Conservation (phyloP, 805 yeast genomes). For the Metschnikowia vanudenii region DNA sequence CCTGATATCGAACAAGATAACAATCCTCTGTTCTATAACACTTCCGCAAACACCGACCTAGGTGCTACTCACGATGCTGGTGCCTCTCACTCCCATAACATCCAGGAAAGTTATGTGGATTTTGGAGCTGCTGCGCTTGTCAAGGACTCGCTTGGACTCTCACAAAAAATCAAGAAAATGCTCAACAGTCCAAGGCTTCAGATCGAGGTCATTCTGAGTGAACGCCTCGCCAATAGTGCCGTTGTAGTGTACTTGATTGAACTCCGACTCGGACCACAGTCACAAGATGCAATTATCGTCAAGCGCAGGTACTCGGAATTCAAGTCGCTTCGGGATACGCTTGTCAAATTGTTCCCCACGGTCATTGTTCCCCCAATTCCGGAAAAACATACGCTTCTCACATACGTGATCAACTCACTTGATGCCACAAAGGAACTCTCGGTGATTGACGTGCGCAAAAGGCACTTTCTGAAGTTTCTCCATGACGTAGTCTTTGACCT, state of each 20-base stretch:
- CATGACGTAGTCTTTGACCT: conserved; percentile 36
- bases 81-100: conserved; percentile 1
- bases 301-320: conserved; percentile 45
- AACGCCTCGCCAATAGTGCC: conserved; percentile 33
- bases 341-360: conserved; percentile 40
- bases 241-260: conserved; percentile 40
- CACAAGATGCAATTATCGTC: conserved; percentile 29
- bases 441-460: conserved; percentile 48
- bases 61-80: neutral
- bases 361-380: conserved; percentile 44
- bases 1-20: conserved; percentile 46
- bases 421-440: conserved; percentile 35
- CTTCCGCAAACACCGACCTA: conserved; percentile 25
- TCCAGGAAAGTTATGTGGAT: conserved; percentile 18
- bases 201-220: conserved; percentile 36
- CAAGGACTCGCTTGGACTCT: conserved; percentile 20
- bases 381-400: conserved; percentile 47
- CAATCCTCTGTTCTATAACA: conserved; percentile 43
- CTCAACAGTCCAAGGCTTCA: conserved; percentile 27
- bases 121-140: conserved; percentile 18
- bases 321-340: conserved; percentile 40
- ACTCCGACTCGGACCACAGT: conserved; percentile 14
- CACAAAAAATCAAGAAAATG: conserved; percentile 26
- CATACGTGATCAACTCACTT: conserved; percentile 40
- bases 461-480: conserved; percentile 46